phyloP scores from a whole-genome alignment of 2,329 filamentous ascomycete species.

The Sodiomyces alkalinus region DNA sequence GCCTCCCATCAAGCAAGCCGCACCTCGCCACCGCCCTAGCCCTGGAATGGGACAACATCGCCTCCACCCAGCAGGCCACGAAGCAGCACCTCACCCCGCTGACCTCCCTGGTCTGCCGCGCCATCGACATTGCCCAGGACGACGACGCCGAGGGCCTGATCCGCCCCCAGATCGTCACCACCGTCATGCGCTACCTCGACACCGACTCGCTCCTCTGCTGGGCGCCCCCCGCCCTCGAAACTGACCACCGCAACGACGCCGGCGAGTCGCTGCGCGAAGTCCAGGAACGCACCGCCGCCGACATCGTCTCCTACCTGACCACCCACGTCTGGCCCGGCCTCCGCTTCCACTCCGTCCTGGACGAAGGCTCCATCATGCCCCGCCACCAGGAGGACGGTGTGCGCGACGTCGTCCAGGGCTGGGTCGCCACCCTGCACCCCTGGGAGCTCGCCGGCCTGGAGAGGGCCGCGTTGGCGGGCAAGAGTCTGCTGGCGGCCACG shows the following conservation, averaged over 20 bases:
- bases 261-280: constrained; percentile 51
- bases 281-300: constrained; percentile 54
- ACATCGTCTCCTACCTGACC: constrained; percentile 57
- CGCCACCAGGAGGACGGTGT: constrained; percentile 58
- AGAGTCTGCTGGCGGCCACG: constrained; percentile 67
- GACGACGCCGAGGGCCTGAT: constrained; percentile 39
- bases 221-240: constrained; percentile 42
- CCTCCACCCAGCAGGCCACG: constrained; percentile 68
- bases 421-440: constrained; percentile 55
- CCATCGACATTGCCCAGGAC: constrained; percentile 62
- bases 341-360: constrained; percentile 65
- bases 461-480: constrained; percentile 67
- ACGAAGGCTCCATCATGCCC: constrained; percentile 61
- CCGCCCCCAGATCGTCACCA: constrained; percentile 47
- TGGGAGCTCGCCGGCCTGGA: constrained; percentile 84
- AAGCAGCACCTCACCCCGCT: constrained; percentile 81
- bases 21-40: constrained; percentile 76
- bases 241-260: constrained; percentile 27
- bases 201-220: constrained; percentile 91
- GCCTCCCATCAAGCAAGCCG: constrained; percentile 58
- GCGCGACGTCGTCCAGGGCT: constrained; percentile 60
- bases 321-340: constrained; percentile 72
- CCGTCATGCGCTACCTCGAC: constrained; percentile 71
- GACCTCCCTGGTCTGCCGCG: constrained; percentile 71
- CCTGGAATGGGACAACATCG: constrained; percentile 81